phyloP scores from a whole-genome alignment of 2,329 filamentous ascomycete species.

The Fusarium anthophilum region DNA sequence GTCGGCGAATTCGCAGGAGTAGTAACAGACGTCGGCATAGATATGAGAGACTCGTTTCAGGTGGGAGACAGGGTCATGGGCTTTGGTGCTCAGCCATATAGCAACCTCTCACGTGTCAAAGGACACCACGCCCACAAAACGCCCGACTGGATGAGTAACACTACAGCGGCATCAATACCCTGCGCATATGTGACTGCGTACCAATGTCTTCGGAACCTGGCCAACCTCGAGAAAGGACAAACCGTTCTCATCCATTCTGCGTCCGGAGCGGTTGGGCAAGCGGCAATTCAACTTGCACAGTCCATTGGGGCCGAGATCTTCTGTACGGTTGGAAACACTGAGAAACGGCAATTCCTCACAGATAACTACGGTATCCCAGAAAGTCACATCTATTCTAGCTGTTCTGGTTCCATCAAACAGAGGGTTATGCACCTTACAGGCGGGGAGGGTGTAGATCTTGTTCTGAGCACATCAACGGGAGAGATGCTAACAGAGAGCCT shows the following conservation, averaged over 20 bases:
- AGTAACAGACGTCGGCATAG: not conserved
- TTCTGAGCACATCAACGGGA: not conserved
- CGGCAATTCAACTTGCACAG: not conserved
- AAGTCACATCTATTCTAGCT: not conserved
- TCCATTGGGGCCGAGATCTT: not conserved
- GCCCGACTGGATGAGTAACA: not conserved
- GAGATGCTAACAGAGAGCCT: slow-evolving; percentile 6
- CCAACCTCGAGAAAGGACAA: not conserved
- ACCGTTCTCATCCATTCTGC: slow-evolving; percentile 4
- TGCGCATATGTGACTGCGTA: not conserved
- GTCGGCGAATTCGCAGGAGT: not conserved
- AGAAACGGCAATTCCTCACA: not conserved
- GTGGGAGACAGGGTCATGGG: slow-evolving; percentile 5
- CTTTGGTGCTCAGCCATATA: slow-evolving; percentile 3
- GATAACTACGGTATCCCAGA: not conserved
- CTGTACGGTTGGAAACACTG: not conserved
- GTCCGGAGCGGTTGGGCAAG: not conserved
- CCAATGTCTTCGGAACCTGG: not conserved
- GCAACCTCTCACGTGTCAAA: not conserved
- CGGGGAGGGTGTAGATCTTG: not conserved
- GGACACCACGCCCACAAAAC: not conserved
- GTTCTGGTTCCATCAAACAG: not conserved
- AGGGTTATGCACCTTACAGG: not conserved
- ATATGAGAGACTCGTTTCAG: not conserved
- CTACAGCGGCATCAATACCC: not conserved